Evolutionary conservation across 2,329 filamentous ascomycete genomes (phyloP), one percentile per base, ranked within the genome.

Genomic region (Venturia pyrina): DNA sequence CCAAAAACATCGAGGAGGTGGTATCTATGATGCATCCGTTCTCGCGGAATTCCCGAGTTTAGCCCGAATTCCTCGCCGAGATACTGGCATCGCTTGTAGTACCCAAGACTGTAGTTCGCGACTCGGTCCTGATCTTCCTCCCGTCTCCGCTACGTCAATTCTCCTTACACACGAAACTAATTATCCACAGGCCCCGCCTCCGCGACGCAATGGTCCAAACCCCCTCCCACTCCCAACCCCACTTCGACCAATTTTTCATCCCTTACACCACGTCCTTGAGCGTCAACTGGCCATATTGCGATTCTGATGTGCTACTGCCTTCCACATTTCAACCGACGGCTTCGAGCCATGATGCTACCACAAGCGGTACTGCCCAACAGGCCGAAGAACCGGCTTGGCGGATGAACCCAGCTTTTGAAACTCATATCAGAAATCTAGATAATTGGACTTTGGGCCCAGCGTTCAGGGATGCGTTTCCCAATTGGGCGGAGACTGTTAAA

Each of bases 331-430:
- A 64, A 43, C 62, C 68, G n/a, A 69, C 69, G 44, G 70, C 70
- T 1, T 72, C 71, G 24, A 56, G 71, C 5, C 68, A 72, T 6
- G 70, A 70, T 1, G 70, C 72, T 1, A 70, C 70, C 6, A n/a
- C 28, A 24, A 41, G 17, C 4, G 37, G 41, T 34, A 15, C 48
- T 32, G 40, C 19, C 7, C 21, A 40, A 19, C 56, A 48, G 32
- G 74, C 75, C 19, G 73, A 75, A 2, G 85, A 88, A 59, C 64
- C 57, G 10, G 88, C 92, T 71, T 80, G 91, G 67, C 82, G 89
- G 69, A 91, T 96, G 68, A 96, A 95, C 69, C 91, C 91, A 0
- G 89, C 91, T 0, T 96, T 96, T 74, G 90, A 96, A 76, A 81
- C 86, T 46, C 92, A 97, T 74, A 73, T 96, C 62, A 78, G 88